A percentile compares a stretch with the other conserved stretches of the same genome.
Conservation (phyloP, 2,329 filamentous ascomycete genomes). For the Trichophyton simii region DNA sequence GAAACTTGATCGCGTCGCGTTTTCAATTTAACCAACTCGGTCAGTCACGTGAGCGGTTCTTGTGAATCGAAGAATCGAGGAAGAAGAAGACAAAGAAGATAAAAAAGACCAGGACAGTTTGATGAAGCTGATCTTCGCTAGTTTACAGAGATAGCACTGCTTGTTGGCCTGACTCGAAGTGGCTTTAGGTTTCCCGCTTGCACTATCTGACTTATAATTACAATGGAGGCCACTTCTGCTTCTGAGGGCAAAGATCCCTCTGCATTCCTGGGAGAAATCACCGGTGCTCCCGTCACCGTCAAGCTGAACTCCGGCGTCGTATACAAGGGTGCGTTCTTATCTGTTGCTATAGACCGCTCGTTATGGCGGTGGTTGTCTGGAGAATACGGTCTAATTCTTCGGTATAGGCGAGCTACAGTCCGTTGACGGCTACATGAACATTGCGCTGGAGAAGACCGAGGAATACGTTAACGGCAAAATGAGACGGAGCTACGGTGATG, state of each 20-base stretch:
- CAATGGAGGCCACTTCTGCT: slow-evolving; percentile 63
- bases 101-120: neutral
- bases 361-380: too few relatives aligned
- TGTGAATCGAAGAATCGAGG: neutral
- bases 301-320: slow-evolving; percentile 98
- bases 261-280: slow-evolving; percentile 85
- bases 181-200: neutral
- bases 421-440: slow-evolving; percentile 99
- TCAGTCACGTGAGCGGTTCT: neutral
- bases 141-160: neutral
- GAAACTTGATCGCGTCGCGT: slow-evolving; percentile 1
- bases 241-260: slow-evolving; percentile 81
- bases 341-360: neutral
- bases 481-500: slow-evolving; percentile 77
- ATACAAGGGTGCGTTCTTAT: slow-evolving; percentile 62
- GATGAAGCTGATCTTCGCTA: neutral
- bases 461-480: slow-evolving; percentile 81
- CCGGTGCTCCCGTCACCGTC: slow-evolving; percentile 84
- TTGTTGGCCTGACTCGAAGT: neutral
- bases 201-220: slow-evolving; percentile 30
- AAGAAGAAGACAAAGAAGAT: neutral
- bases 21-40: neutral
- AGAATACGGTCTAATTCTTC: neutral
- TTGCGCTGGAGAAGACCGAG: slow-evolving; percentile 87
- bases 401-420: slow-evolving; percentile 80